Base-by-base conservation (phyloP, 2,329 filamentous ascomycete genomes). In the Phyllosticta ampelicida region DNA sequence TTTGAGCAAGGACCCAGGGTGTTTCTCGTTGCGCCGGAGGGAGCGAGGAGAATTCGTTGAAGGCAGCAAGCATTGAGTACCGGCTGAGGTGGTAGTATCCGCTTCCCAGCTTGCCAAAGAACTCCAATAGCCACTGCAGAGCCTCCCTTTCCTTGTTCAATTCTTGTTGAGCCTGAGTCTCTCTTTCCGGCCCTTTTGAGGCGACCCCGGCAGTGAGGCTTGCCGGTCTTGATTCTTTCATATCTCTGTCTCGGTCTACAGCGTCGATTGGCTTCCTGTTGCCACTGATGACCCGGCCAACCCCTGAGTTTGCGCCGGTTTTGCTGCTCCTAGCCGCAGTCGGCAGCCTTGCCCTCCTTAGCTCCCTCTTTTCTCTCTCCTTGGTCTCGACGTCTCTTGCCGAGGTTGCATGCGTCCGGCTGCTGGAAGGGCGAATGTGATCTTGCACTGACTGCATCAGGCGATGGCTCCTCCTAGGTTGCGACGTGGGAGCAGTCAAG, bases 1-100 rank as follows among this genome's bases (percentile, higher is more conserved):
- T 86, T 67, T 95, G 90, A 5, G 90, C 86, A 59, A 96, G 79
- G 13, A 96, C 90, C 89, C 90, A 97, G 1, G 94, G 89, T 1
- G 92, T 96, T 62, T 96, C 90, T 64, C 89, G 85, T 66, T 97
- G 92, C 5, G 78, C 75, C 28, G 82, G 76, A 1, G 89, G 85
- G 19, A 99, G 76, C 0, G 83, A 80, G 60, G 80, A 80, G 69
- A 92, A 90, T 2, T 84, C 79, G 61, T 87, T 82, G 52, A 96
- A 75, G 1, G 94, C 88, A 60, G 94, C 85, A 20, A 82, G 77
- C 63, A 89, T 89, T 64, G 87, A 85, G 68, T 90, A 99, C 53
- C 86, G 86, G 13, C 86, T 86, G 52, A 95, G 77, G 5, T 86
- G 80, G 64, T 87, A 85, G 71, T 92, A 95, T 0, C 88, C 92